Evolutionary conservation across 305 asterid species (phyloP).

Genomic region (Ajuga reptans): DNA sequence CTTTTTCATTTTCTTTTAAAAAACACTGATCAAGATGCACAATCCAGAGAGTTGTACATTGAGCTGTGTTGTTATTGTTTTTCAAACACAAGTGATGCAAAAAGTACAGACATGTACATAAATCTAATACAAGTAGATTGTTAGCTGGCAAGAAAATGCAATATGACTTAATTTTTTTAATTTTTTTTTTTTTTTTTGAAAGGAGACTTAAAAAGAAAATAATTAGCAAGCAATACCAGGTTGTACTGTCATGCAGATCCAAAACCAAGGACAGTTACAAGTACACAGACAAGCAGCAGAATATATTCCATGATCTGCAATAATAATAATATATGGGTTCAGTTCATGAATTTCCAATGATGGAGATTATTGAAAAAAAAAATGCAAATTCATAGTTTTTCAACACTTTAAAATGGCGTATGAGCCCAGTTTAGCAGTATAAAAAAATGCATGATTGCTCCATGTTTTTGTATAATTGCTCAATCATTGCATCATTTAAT

Average conservation of each 20-base stretch:
- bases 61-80: constrained; percentile 34
- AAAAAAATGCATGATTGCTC: constrained; percentile 22
- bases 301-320: constrained; percentile 31
- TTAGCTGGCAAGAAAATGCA: constrained; percentile 13
- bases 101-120: constrained; percentile 24
- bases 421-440: not conserved
- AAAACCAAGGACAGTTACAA: constrained; percentile 38
- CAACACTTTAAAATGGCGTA: not conserved
- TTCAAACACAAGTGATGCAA: constrained; percentile 25
- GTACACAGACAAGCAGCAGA: constrained; percentile 26
- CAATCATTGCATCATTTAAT: constrained; percentile 19
- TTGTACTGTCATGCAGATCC: constrained; percentile 39
- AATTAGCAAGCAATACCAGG: constrained; percentile 17
- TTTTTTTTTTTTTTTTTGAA: too few relatives aligned
- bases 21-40: constrained; percentile 20
- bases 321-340: constrained; percentile 13
- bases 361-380: not conserved
- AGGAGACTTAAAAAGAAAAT: too few relatives aligned
- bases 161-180: not conserved
- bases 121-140: constrained; percentile 16
- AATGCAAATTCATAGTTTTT: too few relatives aligned
- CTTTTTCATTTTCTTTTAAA: too few relatives aligned
- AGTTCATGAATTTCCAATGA: constrained; percentile 29
- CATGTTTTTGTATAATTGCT: constrained; percentile 22
- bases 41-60: constrained; percentile 2